phyloP scores from a whole-genome alignment of 108 stramenopile genomes.

The Skeletonema costatum region DNA sequence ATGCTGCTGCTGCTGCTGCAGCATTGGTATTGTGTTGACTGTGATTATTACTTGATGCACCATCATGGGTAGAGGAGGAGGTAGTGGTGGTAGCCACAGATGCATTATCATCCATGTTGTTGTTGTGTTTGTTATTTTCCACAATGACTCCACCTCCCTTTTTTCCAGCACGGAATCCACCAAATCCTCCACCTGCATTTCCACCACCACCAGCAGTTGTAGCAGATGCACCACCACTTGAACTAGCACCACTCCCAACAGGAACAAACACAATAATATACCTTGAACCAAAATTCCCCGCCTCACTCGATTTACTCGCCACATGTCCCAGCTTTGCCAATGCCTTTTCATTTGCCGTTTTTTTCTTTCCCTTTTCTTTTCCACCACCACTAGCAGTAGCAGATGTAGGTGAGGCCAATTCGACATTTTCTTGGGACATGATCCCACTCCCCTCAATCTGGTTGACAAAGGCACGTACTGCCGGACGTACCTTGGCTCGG shows the following conservation, averaged over 20 bases:
- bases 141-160: slow-evolving; percentile 21
- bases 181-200: slow-evolving; percentile 31
- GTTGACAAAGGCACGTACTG: slow-evolving; percentile 78
- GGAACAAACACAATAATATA: slow-evolving; percentile 80
- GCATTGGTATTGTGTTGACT: not conserved
- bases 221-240: not conserved
- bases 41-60: not conserved
- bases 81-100: slow-evolving; percentile 4
- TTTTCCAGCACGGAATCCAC: slow-evolving; percentile 39
- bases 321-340: slow-evolving; percentile 19
- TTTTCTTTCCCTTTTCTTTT: not conserved
- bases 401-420: not conserved
- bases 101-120: slow-evolving; percentile 1
- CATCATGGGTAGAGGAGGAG: slow-evolving; percentile 5
- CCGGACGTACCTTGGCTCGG: slow-evolving; percentile 70
- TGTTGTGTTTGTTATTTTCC: not conserved
- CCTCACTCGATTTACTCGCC: slow-evolving; percentile 16
- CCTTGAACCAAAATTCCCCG: slow-evolving; percentile 54
- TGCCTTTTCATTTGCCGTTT: slow-evolving; percentile 38
- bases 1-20: slow-evolving; percentile 30
- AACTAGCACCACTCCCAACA: not conserved
- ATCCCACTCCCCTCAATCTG: slow-evolving; percentile 68
- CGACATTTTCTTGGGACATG: not conserved
- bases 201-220: slow-evolving; percentile 3
- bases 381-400: not conserved